Evolutionary conservation across 371 early-diverging fungal genomes (phyloP), one percentile per base, ranked within the genome.

Genomic region (Apophysomyces ossiformis): DNA sequence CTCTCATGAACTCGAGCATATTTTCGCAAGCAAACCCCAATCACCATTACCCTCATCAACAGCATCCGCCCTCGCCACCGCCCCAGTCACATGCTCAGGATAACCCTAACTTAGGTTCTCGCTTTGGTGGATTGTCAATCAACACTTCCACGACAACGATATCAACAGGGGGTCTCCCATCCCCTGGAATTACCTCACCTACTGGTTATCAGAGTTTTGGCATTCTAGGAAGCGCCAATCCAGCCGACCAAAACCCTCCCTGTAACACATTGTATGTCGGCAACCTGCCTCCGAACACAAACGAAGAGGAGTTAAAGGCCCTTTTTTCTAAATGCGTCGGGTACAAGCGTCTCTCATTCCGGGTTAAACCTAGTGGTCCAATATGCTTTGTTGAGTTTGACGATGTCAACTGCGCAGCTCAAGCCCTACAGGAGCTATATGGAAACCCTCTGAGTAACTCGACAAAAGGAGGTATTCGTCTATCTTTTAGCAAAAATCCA

Each of bases 221-320:
- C n/a, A 38, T 41, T 41, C 21, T 57, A 16, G 32, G 38, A 15
- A 37, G 41, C 58, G n/a, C 21, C 59, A 37, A 44, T 59, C 60
- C 69, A 9, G 69, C 65, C n/a, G 70, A 68, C 57, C 92, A 93
- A 74, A 95, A 96, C 75, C 95, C 95, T 36, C 95, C 95, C 6
- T 95, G 96, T 81, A 96, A 96, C 76, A 95, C 95, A 7, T 82
- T 95, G 21, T 95, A 95, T 74, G 95, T 96, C 38, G 96, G 95
- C 47, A 95, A 95, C 75, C 79, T 96, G 35, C 93, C 95, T 2
- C 77, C 82, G 60, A 89, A 90, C 65, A 86, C 95, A 5, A 80
- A 75, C 18, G 96, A 94, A 75, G 93, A 92, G 6, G 96, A 96
- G 72, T 83, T 96, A 61, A 83, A 89, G 32, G 76, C 77, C 36